phyloP scores from a whole-genome alignment of 805 yeast species.

The Cyberlindnera galapagoensis region DNA sequence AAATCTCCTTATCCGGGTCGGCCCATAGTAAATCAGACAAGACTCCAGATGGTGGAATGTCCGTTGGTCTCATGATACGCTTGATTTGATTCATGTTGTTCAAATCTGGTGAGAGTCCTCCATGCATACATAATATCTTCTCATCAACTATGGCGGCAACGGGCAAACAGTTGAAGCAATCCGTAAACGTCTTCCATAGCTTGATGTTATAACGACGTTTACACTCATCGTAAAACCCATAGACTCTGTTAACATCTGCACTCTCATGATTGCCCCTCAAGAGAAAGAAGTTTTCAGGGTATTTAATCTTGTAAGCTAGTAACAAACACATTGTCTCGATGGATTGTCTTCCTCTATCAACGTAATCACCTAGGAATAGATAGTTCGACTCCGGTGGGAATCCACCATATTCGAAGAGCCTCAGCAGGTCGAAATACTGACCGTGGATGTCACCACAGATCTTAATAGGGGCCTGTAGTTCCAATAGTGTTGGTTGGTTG shows the following conservation, averaged over 20 bases:
- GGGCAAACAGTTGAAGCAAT: constrained; percentile 96
- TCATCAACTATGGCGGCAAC: constrained; percentile 98
- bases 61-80: constrained; percentile 98
- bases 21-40: constrained; percentile 97
- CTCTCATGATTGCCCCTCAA: constrained; percentile 98
- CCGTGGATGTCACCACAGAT: constrained; percentile 99
- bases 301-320: constrained; percentile 93
- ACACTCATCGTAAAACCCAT: constrained; percentile 98
- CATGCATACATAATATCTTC: constrained; percentile 98
- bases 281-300: constrained; percentile 96
- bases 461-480: constrained; percentile 93
- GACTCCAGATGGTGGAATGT: constrained; percentile 96
- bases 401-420: constrained; percentile 96
- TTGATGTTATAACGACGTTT: constrained; percentile 96
- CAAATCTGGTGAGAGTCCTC: constrained; percentile 95
- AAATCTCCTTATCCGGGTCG: constrained; percentile 96
- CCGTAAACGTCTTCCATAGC: constrained; percentile 98
- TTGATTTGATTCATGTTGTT: constrained; percentile 98
- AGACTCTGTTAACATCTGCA: constrained; percentile 95
- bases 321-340: constrained; percentile 91
- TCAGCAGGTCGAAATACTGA: constrained; percentile 90
- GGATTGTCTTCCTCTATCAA: constrained; percentile 97
- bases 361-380: constrained; percentile 93
- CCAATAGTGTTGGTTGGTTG: constrained; percentile 93
- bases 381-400: constrained; percentile 99